Conservation (phyloP, 2,329 filamentous ascomycete genomes). For the Dactylella cylindrospora region DNA sequence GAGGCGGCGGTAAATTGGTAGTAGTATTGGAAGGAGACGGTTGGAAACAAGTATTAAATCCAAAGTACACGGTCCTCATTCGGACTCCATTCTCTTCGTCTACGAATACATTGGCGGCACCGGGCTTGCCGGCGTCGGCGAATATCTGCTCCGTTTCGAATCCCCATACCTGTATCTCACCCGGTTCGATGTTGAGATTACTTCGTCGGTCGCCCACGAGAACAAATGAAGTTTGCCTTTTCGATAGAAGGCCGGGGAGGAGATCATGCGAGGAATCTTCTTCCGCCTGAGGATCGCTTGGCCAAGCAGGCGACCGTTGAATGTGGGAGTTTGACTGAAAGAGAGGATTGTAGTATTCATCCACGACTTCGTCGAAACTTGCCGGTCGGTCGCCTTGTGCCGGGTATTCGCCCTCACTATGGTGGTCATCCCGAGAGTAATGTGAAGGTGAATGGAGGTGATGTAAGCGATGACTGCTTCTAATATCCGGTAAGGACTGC, state of each 20-base stretch:
- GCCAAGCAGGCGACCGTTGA: constrained; percentile 21
- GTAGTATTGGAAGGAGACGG: constrained; percentile 61
- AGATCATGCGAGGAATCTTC: constrained; percentile 11
- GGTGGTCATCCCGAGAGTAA: constrained; percentile 50
- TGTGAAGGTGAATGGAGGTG: constrained; percentile 19
- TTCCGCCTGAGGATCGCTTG: constrained; percentile 4
- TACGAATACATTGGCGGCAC: constrained; percentile 27
- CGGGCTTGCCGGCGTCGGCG: constrained; percentile 44
- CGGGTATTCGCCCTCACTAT: constrained; percentile 50
- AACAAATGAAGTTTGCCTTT: constrained; percentile 19
- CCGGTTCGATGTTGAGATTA: constrained; percentile 31
- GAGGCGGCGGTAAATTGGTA: constrained; percentile 65
- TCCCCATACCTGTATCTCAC: constrained; percentile 31
- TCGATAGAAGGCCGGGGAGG: constrained; percentile 17
- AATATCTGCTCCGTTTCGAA: constrained; percentile 44
- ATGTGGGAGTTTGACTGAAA: constrained; percentile 30
- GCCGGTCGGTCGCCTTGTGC: constrained; percentile 48
- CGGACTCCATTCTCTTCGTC: constrained; percentile 49
- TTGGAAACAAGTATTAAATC: constrained; percentile 81
- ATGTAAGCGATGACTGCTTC: constrained; percentile 49
- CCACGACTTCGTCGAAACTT: constrained; percentile 32
- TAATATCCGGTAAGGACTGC: constrained; percentile 56
- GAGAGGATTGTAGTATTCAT: constrained; percentile 44
- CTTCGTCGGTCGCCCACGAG: constrained; percentile 15
- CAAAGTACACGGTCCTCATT: constrained; percentile 68